A percentile compares a stretch with the other conserved stretches of the same genome.
phyloP scores from a whole-genome alignment of 441 rosid genomes.

The Bruguiera hainesii region DNA sequence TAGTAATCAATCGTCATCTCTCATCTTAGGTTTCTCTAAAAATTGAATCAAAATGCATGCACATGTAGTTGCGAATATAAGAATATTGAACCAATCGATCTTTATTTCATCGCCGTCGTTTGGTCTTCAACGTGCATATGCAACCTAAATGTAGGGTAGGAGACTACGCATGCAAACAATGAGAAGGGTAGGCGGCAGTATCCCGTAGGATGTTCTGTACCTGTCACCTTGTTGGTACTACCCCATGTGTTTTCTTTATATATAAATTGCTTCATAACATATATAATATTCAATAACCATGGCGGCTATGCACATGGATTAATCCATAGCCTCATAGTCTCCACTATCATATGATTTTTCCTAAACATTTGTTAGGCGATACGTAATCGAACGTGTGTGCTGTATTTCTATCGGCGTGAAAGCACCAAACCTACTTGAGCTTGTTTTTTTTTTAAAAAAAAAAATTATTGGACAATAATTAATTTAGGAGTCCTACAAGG shows the following conservation, averaged over 20 bases:
- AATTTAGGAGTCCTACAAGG: no score
- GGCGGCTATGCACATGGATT: constrained; percentile 33
- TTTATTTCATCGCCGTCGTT: no score
- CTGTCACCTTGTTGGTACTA: constrained; percentile 20
- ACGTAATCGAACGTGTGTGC: constrained; percentile 5
- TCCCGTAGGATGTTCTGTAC: constrained; percentile 19
- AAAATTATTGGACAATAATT: no score
- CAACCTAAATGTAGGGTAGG: constrained; percentile 9
- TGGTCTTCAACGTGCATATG: constrained; percentile 5
- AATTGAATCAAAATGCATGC: constrained; percentile 20
- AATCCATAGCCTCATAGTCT: constrained; percentile 21
- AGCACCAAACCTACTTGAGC: not conserved
- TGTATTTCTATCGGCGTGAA: not conserved
- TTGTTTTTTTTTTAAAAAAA: not conserved
- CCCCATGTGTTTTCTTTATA: constrained; percentile 4
- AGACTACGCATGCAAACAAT: not conserved
- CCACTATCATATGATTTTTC: constrained; percentile 6
- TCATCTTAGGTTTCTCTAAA: not conserved
- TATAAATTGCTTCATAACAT: not conserved
- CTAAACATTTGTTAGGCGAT: not conserved
- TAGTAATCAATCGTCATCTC: not conserved
- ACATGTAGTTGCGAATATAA: constrained; percentile 13
- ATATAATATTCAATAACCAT: not conserved
- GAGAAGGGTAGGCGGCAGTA: constrained; percentile 20
- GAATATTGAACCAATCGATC: no score